Conservation (phyloP, 345 rosid species). For the Kandelia obovata region DNA sequence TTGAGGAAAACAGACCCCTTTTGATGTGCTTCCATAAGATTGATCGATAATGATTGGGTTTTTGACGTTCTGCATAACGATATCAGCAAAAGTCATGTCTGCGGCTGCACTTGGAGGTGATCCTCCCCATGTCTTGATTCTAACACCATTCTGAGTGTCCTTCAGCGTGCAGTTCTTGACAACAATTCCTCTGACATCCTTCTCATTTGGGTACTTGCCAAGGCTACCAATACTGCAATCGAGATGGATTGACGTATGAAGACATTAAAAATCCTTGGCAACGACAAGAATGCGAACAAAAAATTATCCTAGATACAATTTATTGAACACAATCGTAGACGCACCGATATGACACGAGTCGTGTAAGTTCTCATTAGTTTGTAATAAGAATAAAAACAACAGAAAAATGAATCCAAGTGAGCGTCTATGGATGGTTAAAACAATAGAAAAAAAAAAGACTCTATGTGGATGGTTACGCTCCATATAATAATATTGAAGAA, state of each 20-base stretch:
- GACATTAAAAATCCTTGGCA: too few species aligned
- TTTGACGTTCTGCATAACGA: slow-evolving; percentile 48
- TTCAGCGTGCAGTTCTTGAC: slow-evolving; percentile 49
- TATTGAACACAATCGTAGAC: neutral
- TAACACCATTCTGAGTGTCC: slow-evolving; percentile 53
- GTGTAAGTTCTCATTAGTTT: too few species aligned
- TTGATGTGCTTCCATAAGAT: slow-evolving; percentile 27
- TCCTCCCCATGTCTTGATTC: slow-evolving; percentile 68
- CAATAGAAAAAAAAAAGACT: too few species aligned
- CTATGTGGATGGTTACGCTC: too few species aligned
- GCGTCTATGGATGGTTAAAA: too few species aligned
- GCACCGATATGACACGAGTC: too few species aligned
- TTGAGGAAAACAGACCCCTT: slow-evolving; percentile 17
- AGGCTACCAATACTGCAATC: slow-evolving; percentile 67
- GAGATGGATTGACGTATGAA: neutral
- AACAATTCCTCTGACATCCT: slow-evolving; percentile 45
- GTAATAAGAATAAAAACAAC: too few species aligned
- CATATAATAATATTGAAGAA: too few species aligned
- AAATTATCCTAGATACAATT: too few species aligned
- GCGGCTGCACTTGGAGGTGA: slow-evolving; percentile 47
- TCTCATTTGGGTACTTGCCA: slow-evolving; percentile 53
- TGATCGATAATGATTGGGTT: slow-evolving; percentile 75
- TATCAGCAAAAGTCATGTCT: slow-evolving; percentile 38
- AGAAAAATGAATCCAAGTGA: too few species aligned
- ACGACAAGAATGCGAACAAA: too few species aligned